These are phyloP conservation scores for Kwoniella heveanensis DNA, from an alignment of 768 basidiomycete species.

Conservation along the genomic window DNA sequence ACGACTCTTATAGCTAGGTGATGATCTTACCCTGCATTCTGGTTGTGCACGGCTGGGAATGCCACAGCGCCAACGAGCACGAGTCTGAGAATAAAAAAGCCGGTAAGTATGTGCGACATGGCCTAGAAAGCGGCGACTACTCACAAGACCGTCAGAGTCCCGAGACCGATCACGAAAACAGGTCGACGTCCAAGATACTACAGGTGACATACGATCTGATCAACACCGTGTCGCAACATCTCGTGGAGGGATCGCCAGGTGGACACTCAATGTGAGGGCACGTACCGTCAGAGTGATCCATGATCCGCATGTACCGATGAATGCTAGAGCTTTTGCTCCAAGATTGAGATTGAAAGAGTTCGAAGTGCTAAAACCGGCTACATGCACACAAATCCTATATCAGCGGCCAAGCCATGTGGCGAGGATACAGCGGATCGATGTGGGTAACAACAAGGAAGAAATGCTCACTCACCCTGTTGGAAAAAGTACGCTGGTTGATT, in stretches of 20 bases:
- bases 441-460: background rate
- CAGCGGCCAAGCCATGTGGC: background rate
- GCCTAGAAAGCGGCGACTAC: too few species aligned
- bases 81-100: slow-evolving; percentile 16
- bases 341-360: slow-evolving; percentile 30
- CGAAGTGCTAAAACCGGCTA: slow-evolving; percentile 29
- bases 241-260: background rate
- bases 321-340: slow-evolving; percentile 22
- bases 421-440: background rate
- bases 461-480: slow-evolving; percentile 9
- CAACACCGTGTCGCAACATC: too few species aligned
- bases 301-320: slow-evolving; percentile 36
- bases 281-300: slow-evolving; percentile 23
- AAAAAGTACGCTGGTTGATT: slow-evolving; percentile 27
- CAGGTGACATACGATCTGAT: too few species aligned
- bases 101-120: too few species aligned
- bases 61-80: slow-evolving; percentile 48
- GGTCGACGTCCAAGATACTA: slow-evolving; percentile 43
- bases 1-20: slow-evolving; percentile 25
- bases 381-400: background rate
- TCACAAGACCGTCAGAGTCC: too few species aligned
- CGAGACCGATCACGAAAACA: slow-evolving; percentile 21
- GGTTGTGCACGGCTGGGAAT: slow-evolving; percentile 12
- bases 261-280: too few species aligned
- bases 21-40: slow-evolving; percentile 41